A percentile compares a stretch with the other conserved stretches of the same genome.
phyloP scores from a whole-genome alignment of 352 stramenopile genomes.

The Thalassiosira oceanica region DNA sequence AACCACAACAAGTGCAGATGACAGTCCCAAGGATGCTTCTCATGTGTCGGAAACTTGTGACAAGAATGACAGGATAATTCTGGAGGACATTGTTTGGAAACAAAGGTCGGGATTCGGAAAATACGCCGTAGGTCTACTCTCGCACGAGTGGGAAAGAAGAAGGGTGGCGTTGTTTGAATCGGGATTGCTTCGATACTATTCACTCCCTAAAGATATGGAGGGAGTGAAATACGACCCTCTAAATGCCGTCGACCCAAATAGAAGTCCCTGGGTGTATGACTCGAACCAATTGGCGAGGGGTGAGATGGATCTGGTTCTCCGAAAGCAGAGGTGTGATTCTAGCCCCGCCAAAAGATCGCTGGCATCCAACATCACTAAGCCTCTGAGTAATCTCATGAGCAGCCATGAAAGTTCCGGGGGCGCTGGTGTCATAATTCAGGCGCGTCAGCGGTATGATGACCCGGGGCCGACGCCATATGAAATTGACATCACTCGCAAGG shows the following conservation, averaged over 20 bases:
- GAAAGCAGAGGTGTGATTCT: neutral
- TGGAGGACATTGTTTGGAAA: conserved; percentile 60
- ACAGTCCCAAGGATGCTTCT: neutral
- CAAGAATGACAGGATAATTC: conserved; percentile 49
- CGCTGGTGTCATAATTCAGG: conserved; percentile 19
- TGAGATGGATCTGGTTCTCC: conserved; percentile 31
- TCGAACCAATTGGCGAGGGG: conserved; percentile 26
- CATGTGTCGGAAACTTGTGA: neutral
- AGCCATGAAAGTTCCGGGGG: conserved; percentile 10
- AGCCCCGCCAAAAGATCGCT: neutral
- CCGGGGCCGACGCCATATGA: conserved; percentile 39
- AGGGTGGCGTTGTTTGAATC: conserved; percentile 38
- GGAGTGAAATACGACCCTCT: conserved; percentile 22
- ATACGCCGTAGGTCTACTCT: conserved; percentile 38
- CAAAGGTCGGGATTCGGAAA: conserved; percentile 50
- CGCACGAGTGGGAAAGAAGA: conserved; percentile 51
- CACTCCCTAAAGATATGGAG: conserved; percentile 19
- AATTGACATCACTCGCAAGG: conserved; percentile 32
- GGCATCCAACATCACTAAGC: neutral
- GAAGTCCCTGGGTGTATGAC: conserved; percentile 40
- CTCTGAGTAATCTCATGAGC: conserved; percentile 17
- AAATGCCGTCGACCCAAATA: conserved; percentile 10
- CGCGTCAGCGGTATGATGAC: neutral
- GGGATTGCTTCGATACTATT: conserved; percentile 49
- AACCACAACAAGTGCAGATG: conserved; percentile 4